Evolutionary conservation across 2,329 filamentous ascomycete genomes (phyloP), one percentile per base, ranked within the genome.

Genomic region (Hypoxylon sp.): DNA sequence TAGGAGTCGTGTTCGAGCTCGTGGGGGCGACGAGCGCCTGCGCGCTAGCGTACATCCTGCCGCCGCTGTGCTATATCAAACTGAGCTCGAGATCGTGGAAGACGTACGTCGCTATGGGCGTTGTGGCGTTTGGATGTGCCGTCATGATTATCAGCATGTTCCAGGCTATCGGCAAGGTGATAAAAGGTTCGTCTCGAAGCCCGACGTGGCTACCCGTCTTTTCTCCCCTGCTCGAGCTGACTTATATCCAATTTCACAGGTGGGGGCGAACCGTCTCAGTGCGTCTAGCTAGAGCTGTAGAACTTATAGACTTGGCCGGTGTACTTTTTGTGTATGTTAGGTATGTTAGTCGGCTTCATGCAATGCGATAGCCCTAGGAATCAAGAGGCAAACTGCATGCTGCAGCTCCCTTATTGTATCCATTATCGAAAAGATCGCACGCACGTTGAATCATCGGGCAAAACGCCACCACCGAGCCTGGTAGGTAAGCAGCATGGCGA

Each of bases 21-120:
- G 96, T 99, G 62, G 96, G 96, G 67, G 94, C 96, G 5, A 99
- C 96, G 34, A 96, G 92, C 76, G 96, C 96, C 2, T 96, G 94
- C 73, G 94, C 93, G 5, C 85, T 99, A 78, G 96, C 96, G 0
- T 99, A 98, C 77, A 97, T 99, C 51, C 82, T 99, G 65, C 96
- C 96, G 67, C 96, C 96, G 25, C 82, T 98, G 60, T 99, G 96
- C 80, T 99, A 96, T 78, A 91, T 99, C 75, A 97, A 96, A 81
- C 83, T 99, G 65, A 95, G 92, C 71, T 94, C 89, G 62, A 83
- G 89, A 71, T 90, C 87, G 74, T 91, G 90, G 84, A 90, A 87
- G 77, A 93, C 91, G 16, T 90, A 89, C 66, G 86, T 93, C 65
- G 90, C 92, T 11, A 88, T 88, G 25, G 88, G 85, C 48, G 84